phyloP scores from a whole-genome alignment of 495 filamentous ascomycete species.

The Clohesyomyces aquaticus region DNA sequence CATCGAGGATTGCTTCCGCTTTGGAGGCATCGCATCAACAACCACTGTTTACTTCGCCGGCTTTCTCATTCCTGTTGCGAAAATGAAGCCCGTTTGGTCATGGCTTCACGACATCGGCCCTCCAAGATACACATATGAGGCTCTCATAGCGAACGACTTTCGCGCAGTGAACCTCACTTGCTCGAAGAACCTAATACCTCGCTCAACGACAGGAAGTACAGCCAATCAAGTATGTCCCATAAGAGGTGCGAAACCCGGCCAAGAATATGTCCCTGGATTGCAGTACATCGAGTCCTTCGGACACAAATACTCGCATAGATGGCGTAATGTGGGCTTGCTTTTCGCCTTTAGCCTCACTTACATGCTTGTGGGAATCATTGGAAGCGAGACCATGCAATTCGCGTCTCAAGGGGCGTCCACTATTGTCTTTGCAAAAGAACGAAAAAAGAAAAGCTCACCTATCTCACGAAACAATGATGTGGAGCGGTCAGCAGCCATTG shows the following conservation, averaged over 20 bases:
- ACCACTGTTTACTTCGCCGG: no score
- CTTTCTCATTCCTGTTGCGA: constrained; percentile 72
- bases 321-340: constrained; percentile 75
- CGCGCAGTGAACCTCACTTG: constrained; percentile 29
- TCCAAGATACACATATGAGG: constrained; percentile 36
- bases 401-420: constrained; percentile 79
- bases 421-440: constrained; percentile 53
- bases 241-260: constrained; percentile 21
- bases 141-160: constrained; percentile 37
- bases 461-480: not conserved
- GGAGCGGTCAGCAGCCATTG: constrained; percentile 48
- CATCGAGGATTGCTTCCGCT: no score
- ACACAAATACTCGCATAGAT: constrained; percentile 21
- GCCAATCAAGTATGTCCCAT: constrained; percentile 18
- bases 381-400: constrained; percentile 78
- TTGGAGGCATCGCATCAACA: no score
- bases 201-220: no score
- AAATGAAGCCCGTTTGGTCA: constrained; percentile 63
- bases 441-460: not conserved
- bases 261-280: constrained; percentile 14
- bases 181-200: constrained; percentile 8
- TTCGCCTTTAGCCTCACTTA: constrained; percentile 69
- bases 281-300: constrained; percentile 11
- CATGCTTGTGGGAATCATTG: constrained; percentile 70
- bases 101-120: constrained; percentile 40